These are phyloP conservation scores for Suhomyces anneliseae DNA, from an alignment of 1,139 yeast species.

Conservation along the genomic window DNA sequence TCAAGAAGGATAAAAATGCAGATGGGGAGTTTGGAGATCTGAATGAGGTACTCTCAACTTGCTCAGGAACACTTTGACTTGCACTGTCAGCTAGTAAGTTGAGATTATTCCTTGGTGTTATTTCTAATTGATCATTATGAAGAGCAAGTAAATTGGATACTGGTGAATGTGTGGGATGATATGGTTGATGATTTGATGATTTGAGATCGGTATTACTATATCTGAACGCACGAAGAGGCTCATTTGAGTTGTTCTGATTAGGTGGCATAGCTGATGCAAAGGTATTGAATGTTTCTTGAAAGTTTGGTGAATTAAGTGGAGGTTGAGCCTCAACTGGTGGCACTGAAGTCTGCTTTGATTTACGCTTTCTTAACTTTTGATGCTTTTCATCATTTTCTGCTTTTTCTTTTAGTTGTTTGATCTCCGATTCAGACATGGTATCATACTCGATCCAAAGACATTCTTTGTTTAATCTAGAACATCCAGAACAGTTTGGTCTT, in stretches of 20 bases:
- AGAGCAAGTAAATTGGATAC: constrained; percentile 3
- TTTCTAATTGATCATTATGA: background rate
- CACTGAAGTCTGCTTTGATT: constrained; percentile 13
- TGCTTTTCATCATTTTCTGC: constrained; percentile 34
- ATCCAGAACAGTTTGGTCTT: constrained; percentile 58
- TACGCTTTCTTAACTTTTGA: constrained; percentile 37
- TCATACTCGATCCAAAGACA: constrained; percentile 34
- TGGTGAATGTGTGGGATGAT: constrained; percentile 5
- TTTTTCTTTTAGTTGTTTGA: constrained; percentile 22
- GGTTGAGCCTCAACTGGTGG: background rate
- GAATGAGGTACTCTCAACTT: background rate
- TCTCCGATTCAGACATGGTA: constrained; percentile 29
- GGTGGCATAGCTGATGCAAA: background rate
- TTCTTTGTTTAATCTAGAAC: constrained; percentile 17
- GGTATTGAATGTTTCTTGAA: background rate
- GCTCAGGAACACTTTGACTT: background rate
- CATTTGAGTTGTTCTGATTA: constrained; percentile 2
- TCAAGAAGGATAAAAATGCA: constrained; percentile 21
- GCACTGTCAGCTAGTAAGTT: constrained; percentile 9
- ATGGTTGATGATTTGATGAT: constrained; percentile 4
- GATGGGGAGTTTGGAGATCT: constrained; percentile 17
- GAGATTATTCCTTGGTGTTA: constrained; percentile 1
- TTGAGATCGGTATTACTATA: constrained; percentile 12
- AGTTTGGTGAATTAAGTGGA: constrained; percentile 6
- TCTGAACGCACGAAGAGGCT: constrained; percentile 9